Evolutionary conservation across 2,329 filamentous ascomycete species (phyloP).

Genomic region (Sporothrix inflata): DNA sequence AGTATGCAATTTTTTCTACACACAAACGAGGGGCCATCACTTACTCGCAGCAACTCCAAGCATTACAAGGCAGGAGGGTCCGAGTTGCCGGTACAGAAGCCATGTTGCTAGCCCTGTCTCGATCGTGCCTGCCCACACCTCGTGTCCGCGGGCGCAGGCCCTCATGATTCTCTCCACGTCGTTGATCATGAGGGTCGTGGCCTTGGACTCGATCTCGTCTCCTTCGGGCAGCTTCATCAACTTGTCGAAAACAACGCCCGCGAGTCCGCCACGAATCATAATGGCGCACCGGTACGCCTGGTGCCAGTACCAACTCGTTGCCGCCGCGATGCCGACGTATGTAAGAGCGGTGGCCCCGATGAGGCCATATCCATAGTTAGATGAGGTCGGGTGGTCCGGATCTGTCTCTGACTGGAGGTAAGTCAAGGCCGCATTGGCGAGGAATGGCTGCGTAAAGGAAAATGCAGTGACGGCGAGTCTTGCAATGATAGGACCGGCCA

Average conservation of each 20-base stretch:
- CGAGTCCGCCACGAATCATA: constrained; percentile 24
- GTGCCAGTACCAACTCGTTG: constrained; percentile 28
- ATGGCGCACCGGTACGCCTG: constrained; percentile 20
- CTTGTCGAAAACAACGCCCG: constrained; percentile 24
- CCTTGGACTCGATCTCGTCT: constrained; percentile 11
- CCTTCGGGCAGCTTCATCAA: constrained; percentile 9
- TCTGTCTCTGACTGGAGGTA: background rate
- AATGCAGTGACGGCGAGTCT: constrained; percentile 9
- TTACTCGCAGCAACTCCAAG: constrained; percentile 7
- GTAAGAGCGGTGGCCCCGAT: constrained; percentile 24
- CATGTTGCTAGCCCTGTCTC: constrained; percentile 5
- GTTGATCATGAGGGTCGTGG: constrained; percentile 18
- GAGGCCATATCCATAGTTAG: constrained; percentile 28
- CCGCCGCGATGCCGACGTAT: constrained; percentile 26
- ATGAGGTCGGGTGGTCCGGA: constrained; percentile 6
- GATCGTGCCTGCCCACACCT: constrained; percentile 13
- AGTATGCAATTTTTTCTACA: background rate
- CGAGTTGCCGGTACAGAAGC: constrained; percentile 7
- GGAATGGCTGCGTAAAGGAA: constrained; percentile 4
- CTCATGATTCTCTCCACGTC: constrained; percentile 17
- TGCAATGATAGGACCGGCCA: background rate
- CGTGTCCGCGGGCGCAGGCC: constrained; percentile 2
- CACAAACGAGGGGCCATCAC: background rate
- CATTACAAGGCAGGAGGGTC: constrained; percentile 3
- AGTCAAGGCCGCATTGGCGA: background rate